Evolutionary conservation across 495 filamentous ascomycete genomes (phyloP).

Genomic region (Cercophora samala): DNA sequence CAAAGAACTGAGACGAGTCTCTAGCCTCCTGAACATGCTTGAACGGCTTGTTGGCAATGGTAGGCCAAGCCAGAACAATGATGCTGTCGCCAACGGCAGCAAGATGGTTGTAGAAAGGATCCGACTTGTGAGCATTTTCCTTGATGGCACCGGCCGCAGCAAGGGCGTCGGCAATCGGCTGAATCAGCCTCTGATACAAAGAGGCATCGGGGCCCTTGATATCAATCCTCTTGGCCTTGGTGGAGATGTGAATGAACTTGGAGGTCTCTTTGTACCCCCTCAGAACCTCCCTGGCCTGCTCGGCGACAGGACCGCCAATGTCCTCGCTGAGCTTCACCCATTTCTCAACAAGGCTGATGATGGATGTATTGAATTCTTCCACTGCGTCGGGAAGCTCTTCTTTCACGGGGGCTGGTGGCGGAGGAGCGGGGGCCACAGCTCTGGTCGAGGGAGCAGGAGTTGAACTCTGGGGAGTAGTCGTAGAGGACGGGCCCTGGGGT

Average conservation of each 20-base stretch:
- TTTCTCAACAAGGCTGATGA: conserved; percentile 68
- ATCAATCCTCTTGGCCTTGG: conserved; percentile 88
- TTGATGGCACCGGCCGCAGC: conserved; percentile 70
- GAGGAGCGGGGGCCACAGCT: conserved; percentile 16
- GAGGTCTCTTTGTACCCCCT: conserved; percentile 73
- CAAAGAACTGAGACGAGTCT: conserved; percentile 79
- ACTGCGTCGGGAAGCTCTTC: conserved; percentile 71
- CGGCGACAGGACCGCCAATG: conserved; percentile 71
- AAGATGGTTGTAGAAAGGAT: conserved; percentile 70
- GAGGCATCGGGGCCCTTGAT: conserved; percentile 63
- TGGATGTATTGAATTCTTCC: conserved; percentile 79
- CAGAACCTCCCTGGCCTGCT: conserved; percentile 56
- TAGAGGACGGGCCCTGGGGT: conserved; percentile 2
- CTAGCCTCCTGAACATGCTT: conserved; percentile 77
- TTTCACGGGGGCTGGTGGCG: conserved; percentile 38
- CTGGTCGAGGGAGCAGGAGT: conserved; percentile 30
- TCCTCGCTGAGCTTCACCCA: conserved; percentile 75
- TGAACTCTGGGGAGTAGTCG: conserved; percentile 21
- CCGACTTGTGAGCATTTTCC: conserved; percentile 66
- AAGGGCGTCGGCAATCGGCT: conserved; percentile 76
- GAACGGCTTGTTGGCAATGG: conserved; percentile 69
- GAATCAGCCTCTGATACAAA: conserved; percentile 54
- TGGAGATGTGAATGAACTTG: conserved; percentile 81
- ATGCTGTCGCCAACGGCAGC: conserved; percentile 87
- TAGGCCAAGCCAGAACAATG: conserved; percentile 80